phyloP scores from a whole-genome alignment of 2,329 filamentous ascomycete genomes.

The Colletotrichum chrysophilum region DNA sequence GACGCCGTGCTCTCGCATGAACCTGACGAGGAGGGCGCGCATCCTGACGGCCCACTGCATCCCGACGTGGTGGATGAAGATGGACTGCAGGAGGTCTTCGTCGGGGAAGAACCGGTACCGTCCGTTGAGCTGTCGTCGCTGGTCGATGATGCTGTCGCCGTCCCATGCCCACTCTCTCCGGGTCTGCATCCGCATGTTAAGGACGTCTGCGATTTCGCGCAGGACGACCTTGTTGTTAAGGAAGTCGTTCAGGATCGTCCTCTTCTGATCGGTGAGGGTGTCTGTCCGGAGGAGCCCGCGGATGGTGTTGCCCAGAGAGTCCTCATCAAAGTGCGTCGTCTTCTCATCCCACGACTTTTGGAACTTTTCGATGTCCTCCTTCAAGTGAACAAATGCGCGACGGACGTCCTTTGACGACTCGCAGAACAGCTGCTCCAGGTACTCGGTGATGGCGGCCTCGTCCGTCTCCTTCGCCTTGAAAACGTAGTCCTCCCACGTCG shows the following conservation, averaged over 20 bases:
- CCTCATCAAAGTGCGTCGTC: conserved; percentile 33
- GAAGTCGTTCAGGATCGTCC: conserved; percentile 42
- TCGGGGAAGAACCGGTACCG: conserved; percentile 63
- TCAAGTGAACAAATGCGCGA: conserved; percentile 47
- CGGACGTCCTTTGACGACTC: conserved; percentile 37
- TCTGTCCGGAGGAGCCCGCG: conserved; percentile 43
- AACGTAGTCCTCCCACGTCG: conserved; percentile 60
- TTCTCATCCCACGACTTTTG: conserved; percentile 28
- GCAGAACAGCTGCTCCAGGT: conserved; percentile 56
- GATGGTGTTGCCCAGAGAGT: conserved; percentile 36
- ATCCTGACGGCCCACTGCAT: conserved; percentile 38
- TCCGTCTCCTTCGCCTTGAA: conserved; percentile 55
- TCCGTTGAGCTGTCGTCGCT: conserved; percentile 47
- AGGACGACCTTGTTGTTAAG: conserved; percentile 42
- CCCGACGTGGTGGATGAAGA: conserved; percentile 46
- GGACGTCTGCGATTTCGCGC: conserved; percentile 46
- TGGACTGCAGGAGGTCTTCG: conserved; percentile 51
- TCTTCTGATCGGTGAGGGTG: conserved; percentile 47
- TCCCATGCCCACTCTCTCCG: conserved; percentile 45
- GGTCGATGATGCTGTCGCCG: conserved; percentile 35
- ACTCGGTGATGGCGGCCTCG: conserved; percentile 46
- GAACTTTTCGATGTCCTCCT: conserved; percentile 41
- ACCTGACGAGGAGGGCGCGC: conserved; percentile 29
- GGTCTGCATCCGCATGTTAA: conserved; percentile 47
- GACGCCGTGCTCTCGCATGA: conserved; percentile 29